Percentiles rank a stretch among this genome's conserved stretches.
These are phyloP conservation scores for Trichoderma hamatum DNA, from an alignment of 2,329 filamentous ascomycete genomes.

Conservation along the genomic window DNA sequence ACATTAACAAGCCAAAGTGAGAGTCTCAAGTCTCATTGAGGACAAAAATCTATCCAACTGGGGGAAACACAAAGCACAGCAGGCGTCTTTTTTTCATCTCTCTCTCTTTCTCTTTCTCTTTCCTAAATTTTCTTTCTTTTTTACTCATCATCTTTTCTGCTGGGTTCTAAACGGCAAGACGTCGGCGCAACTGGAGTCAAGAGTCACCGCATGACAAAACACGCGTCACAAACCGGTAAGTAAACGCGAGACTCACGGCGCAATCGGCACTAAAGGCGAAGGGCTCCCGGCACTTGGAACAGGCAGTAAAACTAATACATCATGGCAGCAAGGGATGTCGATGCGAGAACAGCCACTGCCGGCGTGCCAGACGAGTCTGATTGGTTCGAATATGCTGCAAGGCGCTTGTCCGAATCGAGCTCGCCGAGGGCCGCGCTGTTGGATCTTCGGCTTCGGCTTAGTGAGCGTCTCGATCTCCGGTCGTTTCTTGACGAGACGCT, in stretches of 20 bases:
- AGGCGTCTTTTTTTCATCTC: not conserved
- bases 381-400: not conserved
- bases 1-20: constrained; percentile 29
- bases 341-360: not conserved
- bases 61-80: not conserved
- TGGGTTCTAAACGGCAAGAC: not conserved
- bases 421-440: not conserved
- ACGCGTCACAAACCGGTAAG: not conserved
- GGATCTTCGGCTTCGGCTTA: constrained; percentile 12
- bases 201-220: not conserved
- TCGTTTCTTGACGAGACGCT: not conserved
- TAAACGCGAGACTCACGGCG: not conserved
- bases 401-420: not conserved
- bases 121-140: not conserved
- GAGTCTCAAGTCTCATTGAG: not conserved
- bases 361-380: not conserved
- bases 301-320: not conserved
- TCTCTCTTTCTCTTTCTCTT: not conserved
- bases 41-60: not conserved
- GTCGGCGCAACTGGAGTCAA: not conserved
- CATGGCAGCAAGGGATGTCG: not conserved
- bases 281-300: not conserved
- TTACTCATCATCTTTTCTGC: not conserved
- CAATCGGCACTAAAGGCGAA: not conserved
- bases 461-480: not conserved